phyloP scores from a whole-genome alignment of 1,284 basidiomycete species.

The Leccinum proximum region DNA sequence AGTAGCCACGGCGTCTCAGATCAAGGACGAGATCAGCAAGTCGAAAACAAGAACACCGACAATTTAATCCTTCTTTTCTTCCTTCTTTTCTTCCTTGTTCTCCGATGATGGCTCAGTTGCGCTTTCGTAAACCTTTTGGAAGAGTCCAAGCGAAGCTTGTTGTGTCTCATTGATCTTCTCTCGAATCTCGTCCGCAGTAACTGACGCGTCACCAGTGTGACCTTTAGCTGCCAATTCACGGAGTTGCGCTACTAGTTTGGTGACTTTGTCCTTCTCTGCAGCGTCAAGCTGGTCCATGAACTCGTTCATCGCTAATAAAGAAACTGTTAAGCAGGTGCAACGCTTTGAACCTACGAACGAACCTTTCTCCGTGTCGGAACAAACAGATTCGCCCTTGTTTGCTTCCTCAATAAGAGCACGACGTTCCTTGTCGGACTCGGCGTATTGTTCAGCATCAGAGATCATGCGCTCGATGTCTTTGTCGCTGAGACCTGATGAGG shows the following conservation, averaged over 20 bases:
- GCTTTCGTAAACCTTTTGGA: constrained; percentile 99
- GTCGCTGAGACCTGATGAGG: constrained; percentile 94
- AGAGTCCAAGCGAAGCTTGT: constrained; percentile 93
- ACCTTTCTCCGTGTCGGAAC: constrained; percentile 95
- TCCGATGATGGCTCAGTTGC: constrained; percentile 51
- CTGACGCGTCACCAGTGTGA: constrained; percentile 78
- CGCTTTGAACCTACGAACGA: constrained; percentile 19
- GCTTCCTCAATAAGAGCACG: constrained; percentile 92
- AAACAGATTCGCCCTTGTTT: constrained; percentile 96
- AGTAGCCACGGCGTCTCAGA: constrained; percentile 10
- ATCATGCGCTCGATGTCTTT: constrained; percentile 99
- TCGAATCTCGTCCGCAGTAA: constrained; percentile 88
- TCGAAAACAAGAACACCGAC: neutral
- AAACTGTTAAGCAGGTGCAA: constrained; percentile 4
- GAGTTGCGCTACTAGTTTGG: constrained; percentile 84
- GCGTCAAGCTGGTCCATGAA: constrained; percentile 97
- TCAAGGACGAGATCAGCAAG: constrained; percentile 6
- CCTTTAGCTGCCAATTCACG: constrained; percentile 91
- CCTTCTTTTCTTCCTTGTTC: constrained; percentile 49
- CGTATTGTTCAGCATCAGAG: constrained; percentile 90
- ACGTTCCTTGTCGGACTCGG: constrained; percentile 89
- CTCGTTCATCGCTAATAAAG: constrained; percentile 79
- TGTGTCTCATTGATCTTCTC: constrained; percentile 97
- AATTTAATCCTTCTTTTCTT: constrained; percentile 73
- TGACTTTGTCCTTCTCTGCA: constrained; percentile 92